Evolutionary conservation across 305 asterid genomes (phyloP), one percentile per base, ranked within the genome.

Genomic region (Fraxinus sp.): DNA sequence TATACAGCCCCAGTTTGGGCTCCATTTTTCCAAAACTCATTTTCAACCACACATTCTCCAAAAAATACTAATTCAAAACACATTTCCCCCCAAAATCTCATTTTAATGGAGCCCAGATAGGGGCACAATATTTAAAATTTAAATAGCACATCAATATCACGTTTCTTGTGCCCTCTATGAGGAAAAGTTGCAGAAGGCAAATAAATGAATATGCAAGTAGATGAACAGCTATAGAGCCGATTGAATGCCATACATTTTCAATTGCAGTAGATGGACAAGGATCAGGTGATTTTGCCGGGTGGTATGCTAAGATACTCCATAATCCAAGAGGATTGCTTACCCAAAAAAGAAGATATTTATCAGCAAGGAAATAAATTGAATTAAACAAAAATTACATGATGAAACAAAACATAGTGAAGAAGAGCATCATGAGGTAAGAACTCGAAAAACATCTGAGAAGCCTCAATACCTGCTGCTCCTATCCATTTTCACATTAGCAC

Each of bases 381-480:
- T 16, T 37, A 68, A 83, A 26, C 81, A 81, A 37, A 49, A 77
- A 84, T 74, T 77, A 68, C 37, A 2, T 49, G 62, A 49, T 81
- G 76, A 79, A 57, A 55, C 7, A 76, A 71, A 72, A 13, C 26
- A 10, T 4, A n/a, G 18, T 2, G 74, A 33, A 4, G 35, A 77
- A 78, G 78, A 70, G 5, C 59, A 30, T 79, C n/a, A 68, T 13
- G 73, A 55, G 28, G 55, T 75, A 43, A 32, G 43, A 81, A 78
- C 59, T 75, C 46, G 32, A 28, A 83, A 33, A 64, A 35, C 64
- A 39, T 76, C 75, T 43, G 49, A 83, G 43, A 83, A 81, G 83
- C 83, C 77, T 30, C 13, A 26, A 52, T 79, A 95, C 99, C 98
- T 89, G 87, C 85, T 87, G 80, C 84, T 84, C 83, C 79, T 84